Percentiles rank a stretch among this genome's conserved stretches.
These are phyloP conservation scores for Chrysochromulina tobinii DNA, from an alignment of 78 protist genomes.

Conservation along the genomic window DNA sequence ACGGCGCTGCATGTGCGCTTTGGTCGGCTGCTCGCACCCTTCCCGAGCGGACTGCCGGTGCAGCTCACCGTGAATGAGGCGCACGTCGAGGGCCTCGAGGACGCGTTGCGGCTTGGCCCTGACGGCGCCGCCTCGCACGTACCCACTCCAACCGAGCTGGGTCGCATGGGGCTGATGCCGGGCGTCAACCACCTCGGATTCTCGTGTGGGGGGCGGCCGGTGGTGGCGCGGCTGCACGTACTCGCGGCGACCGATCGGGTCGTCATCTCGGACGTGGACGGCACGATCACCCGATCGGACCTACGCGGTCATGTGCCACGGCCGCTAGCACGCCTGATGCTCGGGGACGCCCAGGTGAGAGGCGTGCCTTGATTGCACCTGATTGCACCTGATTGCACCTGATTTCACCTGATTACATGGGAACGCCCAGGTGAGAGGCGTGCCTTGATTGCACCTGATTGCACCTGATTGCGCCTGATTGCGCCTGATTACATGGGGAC, in stretches of 20 bases:
- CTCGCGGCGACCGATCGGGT: background rate
- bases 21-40: constrained; percentile 78
- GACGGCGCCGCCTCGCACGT: too few relatives aligned
- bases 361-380: too few relatives aligned
- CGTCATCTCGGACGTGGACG: constrained; percentile 91
- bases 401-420: too few relatives aligned
- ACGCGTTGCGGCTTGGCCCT: too few relatives aligned
- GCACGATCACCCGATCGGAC: constrained; percentile 93
- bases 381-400: too few relatives aligned
- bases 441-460: too few relatives aligned
- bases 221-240: too few relatives aligned
- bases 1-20: constrained; percentile 92
- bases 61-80: constrained; percentile 63
- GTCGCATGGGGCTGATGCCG: constrained; percentile 57
- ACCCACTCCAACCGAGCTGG: background rate
- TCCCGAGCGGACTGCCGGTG: constrained; percentile 67
- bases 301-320: constrained; percentile 88
- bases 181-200: constrained; percentile 69
- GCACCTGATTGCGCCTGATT: too few relatives aligned
- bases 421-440: too few relatives aligned
- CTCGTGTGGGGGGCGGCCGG: too few relatives aligned
- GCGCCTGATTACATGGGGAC: too few relatives aligned
- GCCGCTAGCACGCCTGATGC: constrained; percentile 67
- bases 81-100: constrained; percentile 27
- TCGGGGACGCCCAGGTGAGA: too few relatives aligned